phyloP scores from a whole-genome alignment of 345 rosid genomes.

The Cardamine resedifolia region DNA sequence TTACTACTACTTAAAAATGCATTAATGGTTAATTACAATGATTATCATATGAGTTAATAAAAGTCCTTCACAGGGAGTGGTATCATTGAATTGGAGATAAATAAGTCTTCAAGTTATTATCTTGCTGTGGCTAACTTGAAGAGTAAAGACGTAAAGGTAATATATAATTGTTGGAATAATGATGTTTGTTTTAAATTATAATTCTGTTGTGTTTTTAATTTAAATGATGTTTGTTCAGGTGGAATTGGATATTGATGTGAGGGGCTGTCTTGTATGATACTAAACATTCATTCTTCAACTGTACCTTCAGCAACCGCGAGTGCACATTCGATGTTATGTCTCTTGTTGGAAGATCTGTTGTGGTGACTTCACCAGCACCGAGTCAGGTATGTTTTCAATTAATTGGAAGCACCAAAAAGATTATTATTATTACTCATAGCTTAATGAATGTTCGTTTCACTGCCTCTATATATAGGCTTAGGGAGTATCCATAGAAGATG shows the following conservation, averaged over 20 bases:
- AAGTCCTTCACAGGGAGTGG: constrained; percentile 59
- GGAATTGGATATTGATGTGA: constrained; percentile 52
- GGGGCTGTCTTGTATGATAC: constrained; percentile 64
- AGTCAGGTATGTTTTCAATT: constrained; percentile 44
- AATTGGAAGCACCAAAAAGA: not conserved
- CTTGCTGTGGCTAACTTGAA: constrained; percentile 68
- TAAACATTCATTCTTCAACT: constrained; percentile 61
- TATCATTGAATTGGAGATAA: constrained; percentile 48
- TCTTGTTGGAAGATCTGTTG: constrained; percentile 50
- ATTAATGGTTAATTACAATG: constrained; percentile 13
- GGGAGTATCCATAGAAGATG: constrained; percentile 44
- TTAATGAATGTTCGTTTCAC: not conserved
- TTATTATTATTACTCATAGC: not conserved
- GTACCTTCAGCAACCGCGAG: constrained; percentile 51
- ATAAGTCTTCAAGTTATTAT: constrained; percentile 58
- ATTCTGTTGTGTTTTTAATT: not conserved
- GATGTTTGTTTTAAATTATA: too few species aligned
- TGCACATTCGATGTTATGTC: constrained; percentile 53
- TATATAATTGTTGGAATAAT: too few species aligned
- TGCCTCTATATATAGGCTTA: constrained; percentile 42
- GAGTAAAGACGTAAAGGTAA: constrained; percentile 61
- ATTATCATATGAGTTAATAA: not conserved
- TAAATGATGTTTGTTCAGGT: constrained; percentile 54
- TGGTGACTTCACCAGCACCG: constrained; percentile 61
- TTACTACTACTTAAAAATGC: constrained; percentile 12